Base-by-base conservation (phyloP, 2,329 filamentous ascomycete species). In the Alternaria metachromatica region DNA sequence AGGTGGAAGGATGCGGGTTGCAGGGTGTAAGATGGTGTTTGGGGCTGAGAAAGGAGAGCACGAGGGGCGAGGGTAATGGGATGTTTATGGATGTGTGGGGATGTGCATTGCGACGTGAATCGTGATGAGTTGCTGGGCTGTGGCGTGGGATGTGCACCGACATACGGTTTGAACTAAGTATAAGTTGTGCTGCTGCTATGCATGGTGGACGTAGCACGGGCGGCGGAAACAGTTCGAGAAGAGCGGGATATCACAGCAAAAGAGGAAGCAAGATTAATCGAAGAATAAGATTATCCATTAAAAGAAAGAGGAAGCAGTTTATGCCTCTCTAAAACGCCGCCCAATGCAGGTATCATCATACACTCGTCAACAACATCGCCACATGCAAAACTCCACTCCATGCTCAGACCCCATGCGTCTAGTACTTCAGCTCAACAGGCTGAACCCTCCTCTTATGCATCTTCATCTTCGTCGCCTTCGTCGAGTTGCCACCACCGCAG, bases 401-500 rank as follows among this genome's bases (percentile, higher is more conserved):
- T 51, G 49, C 28, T 37, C 26, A 13, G 5, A n/a, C 12, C 13
- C 13, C 28, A 28, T n/a, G 30, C 28, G 21, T 37, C 49, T 53
- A 53, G 20, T 53, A 53, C 20, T 23, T 25, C 20, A 53, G 13
- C 33, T 26, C 23, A 13, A 25, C 25, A 28, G 56, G 18, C 56
- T 41, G 41, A 13, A 43, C 23, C 3, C 46, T 20, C 30, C 30
- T 49, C 56, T 46, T 41, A 25, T 46, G 28, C 41, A 45, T n/a
- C 20, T 33, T 33, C 12, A 26, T 59, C n/a, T 12, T 23, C 41
- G 5, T 44, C 41, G 45, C 37, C 25, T 4, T 33, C 0, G 23
- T 55, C 10, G 26, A 23, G 23, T 60, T 60, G 9, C 23, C 23
- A 4, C 21, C 18, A 13, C 33, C 53, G 18, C 71, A 73, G 4